Evolutionary conservation across 2,329 filamentous ascomycete species (phyloP).

Genomic region (Arthrinium phaeospermum): DNA sequence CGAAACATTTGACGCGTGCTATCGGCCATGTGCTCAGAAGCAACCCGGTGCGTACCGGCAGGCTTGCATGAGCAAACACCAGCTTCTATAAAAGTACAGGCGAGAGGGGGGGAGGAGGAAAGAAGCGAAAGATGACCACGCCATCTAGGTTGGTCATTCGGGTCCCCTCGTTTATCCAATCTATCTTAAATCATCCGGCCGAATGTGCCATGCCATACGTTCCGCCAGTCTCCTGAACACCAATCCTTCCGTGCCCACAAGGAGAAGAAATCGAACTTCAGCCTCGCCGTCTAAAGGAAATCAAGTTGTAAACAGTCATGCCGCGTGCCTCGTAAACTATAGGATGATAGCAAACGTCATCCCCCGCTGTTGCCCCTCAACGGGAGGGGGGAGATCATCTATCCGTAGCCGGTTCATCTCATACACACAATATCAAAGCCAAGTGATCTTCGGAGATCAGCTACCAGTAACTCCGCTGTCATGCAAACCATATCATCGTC

Average conservation of each 20-base stretch:
- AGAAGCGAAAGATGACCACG: neutral
- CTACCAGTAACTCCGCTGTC: constrained; percentile 14
- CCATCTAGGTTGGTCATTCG: neutral
- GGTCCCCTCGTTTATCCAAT: neutral
- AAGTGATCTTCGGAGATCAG: neutral
- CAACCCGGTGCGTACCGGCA: neutral
- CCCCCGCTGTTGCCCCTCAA: neutral
- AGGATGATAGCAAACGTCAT: constrained; percentile 7
- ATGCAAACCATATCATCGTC: constrained; percentile 12
- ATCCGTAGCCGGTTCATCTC: neutral
- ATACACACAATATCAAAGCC: neutral
- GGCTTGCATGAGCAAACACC: neutral
- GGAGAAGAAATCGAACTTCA: neutral
- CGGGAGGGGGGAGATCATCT: neutral
- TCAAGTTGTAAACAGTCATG: neutral
- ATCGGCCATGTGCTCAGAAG: neutral
- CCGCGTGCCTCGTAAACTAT: constrained; percentile 13
- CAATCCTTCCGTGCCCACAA: neutral
- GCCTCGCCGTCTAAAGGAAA: constrained; percentile 1
- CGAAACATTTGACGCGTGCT: neutral
- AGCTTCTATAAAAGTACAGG: neutral
- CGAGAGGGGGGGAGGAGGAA: neutral
- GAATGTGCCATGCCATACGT: neutral
- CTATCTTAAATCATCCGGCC: constrained; percentile 2
- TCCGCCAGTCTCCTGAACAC: neutral